Evolutionary conservation across 441 rosid species (phyloP).

Genomic region (Caryocar brasiliense): DNA sequence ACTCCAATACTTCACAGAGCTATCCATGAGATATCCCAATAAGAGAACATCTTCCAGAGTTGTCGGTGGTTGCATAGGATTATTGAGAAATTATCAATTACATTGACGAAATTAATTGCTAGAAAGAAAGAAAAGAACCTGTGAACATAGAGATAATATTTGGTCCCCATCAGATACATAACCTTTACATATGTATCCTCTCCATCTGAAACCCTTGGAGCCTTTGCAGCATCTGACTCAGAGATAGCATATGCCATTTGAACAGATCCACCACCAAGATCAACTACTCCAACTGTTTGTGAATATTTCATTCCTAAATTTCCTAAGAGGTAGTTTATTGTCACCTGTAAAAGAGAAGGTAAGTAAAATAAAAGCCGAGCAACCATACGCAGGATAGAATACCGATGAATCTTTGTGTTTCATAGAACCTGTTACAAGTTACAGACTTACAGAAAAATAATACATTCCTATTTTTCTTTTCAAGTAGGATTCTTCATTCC

Average conservation of each 20-base stretch:
- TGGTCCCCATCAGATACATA: constrained; percentile 72
- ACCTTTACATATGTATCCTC: constrained; percentile 75
- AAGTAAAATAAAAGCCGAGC: not conserved
- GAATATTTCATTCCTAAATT: constrained; percentile 64
- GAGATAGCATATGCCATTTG: constrained; percentile 98
- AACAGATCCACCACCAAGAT: constrained; percentile 99
- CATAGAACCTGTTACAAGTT: not conserved
- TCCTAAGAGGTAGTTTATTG: constrained; percentile 76
- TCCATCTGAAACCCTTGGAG: constrained; percentile 55
- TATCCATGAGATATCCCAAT: too few relatives aligned
- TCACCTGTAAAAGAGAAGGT: constrained; percentile 47
- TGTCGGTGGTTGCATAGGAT: too few relatives aligned
- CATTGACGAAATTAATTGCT: not conserved
- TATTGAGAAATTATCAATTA: not conserved
- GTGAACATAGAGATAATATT: constrained; percentile 89
- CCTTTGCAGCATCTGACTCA: constrained; percentile 61
- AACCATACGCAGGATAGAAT: not conserved
- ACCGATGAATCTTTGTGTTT: not conserved
- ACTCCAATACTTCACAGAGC: not conserved
- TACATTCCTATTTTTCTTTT: too few relatives aligned
- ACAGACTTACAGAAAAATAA: too few relatives aligned
- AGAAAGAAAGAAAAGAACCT: constrained; percentile 39
- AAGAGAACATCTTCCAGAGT: too few relatives aligned
- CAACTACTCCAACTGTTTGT: constrained; percentile 90
- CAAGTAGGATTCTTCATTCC: too few relatives aligned